Base-by-base conservation (phyloP, 352 stramenopile species). In the Phytophthora meadii region DNA sequence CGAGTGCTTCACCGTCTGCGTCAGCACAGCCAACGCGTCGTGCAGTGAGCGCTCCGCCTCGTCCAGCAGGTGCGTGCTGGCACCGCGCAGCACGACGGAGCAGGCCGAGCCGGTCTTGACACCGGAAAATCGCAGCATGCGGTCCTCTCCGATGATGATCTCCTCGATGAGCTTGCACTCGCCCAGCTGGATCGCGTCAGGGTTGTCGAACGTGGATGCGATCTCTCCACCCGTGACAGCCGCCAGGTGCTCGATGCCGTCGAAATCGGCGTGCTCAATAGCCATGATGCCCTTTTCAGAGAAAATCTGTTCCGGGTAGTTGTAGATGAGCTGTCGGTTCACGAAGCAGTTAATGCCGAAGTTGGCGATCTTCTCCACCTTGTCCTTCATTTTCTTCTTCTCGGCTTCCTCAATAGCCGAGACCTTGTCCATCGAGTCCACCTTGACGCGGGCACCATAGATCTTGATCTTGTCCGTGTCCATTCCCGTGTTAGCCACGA, bases 401-500 rank as follows among this genome's bases (percentile, higher is more conserved):
- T 99, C 98, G 10, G 97, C 97, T 50, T 99, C 92, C 81, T 99
- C 98, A 76, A 99, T 99, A 54, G 98, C 97, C 25, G 97, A 97
- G 19, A 99, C 97, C 77, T 99, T 99, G 54, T 97, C 94, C 88
- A 99, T 97, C 37, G 89, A 98, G 81, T 99, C 97, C 6, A 99
- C 98, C 72, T 98, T 97, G 28, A 99, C 92, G 49, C 87, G 92
- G 25, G 93, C 97, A 24, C 98, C 98, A 74, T 99, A 99, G 68
- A 99, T 99, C 82, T 99, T 99, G 81, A 99, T 99, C 81, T 99
- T 99, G 80, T 99, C 98, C 25, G 97, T 99, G 81, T 99, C 98
- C 98, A 99, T 99, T 36, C 92, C 89, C 37, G 98, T 99, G 87
- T 99, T 99, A 36, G 97, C 97, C 53, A 99, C 82, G 37, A 99